Percentiles rank a stretch among this genome's conserved stretches.
Conservation (phyloP, 495 filamentous ascomycete genomes). For the Lasiosphaeris hirsuta region DNA sequence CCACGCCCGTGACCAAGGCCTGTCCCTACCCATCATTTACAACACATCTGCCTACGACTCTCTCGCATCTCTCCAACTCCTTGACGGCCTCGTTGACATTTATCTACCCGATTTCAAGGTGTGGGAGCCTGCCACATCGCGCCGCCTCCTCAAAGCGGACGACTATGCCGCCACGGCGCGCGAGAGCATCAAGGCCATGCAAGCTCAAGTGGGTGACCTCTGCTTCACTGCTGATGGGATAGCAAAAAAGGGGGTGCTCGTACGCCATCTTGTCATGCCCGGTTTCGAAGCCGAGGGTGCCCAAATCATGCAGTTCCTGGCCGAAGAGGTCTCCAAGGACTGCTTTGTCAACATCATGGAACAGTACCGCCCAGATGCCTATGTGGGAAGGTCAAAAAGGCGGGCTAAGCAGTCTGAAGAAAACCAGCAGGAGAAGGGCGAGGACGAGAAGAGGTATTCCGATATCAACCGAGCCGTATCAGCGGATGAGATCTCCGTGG, state of each 20-base stretch:
- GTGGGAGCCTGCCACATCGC: slow-evolving; percentile 60
- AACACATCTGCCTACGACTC: slow-evolving; percentile 77
- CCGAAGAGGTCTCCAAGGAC: slow-evolving; percentile 62
- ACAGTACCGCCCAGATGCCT: slow-evolving; percentile 71
- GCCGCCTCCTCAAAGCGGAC: slow-evolving; percentile 67
- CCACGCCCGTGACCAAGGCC: slow-evolving; percentile 60
- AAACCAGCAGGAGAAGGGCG: slow-evolving; percentile 8
- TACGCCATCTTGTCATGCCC: slow-evolving; percentile 78
- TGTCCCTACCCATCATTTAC: slow-evolving; percentile 69
- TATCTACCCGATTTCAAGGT: slow-evolving; percentile 80
- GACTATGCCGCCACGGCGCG: slow-evolving; percentile 63
- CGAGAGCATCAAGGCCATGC: slow-evolving; percentile 72
- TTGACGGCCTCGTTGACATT: slow-evolving; percentile 74
- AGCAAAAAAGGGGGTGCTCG: slow-evolving; percentile 66
- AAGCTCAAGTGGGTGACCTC: slow-evolving; percentile 70
- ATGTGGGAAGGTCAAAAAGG: slow-evolving; percentile 65
- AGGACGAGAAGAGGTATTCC: slow-evolving; percentile 58
- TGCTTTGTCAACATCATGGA: slow-evolving; percentile 73
- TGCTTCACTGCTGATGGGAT: slow-evolving; percentile 73
- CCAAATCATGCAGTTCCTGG: slow-evolving; percentile 68
- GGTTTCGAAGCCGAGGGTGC: slow-evolving; percentile 63
- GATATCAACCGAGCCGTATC: slow-evolving; percentile 71
- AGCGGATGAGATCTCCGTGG: slow-evolving; percentile 57
- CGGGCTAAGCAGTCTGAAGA: slow-evolving; percentile 15
- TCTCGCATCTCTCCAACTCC: slow-evolving; percentile 58